phyloP scores from a whole-genome alignment of 768 basidiomycete genomes.

The Leccinum rimulosum region DNA sequence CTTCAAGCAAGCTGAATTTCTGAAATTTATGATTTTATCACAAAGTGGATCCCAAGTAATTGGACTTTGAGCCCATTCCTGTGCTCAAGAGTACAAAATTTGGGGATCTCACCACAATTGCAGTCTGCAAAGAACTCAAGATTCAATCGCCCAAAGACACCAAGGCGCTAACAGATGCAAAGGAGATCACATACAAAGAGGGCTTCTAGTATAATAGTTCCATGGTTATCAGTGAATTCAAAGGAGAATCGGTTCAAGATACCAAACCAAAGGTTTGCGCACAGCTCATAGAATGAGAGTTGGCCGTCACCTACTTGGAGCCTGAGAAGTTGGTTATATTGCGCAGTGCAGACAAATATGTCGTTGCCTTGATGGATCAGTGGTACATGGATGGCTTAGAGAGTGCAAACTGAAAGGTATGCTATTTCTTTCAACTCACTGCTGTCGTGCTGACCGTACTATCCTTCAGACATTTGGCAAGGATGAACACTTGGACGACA shows the following conservation, averaged over 20 bases:
- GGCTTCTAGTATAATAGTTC: constrained; percentile 88
- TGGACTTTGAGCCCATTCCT: constrained; percentile 77
- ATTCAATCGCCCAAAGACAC: constrained; percentile 74
- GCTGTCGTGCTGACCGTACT: constrained; percentile 2
- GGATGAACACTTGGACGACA: constrained; percentile 87
- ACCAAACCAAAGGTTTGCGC: constrained; percentile 89
- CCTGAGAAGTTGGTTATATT: constrained; percentile 90
- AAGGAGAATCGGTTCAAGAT: constrained; percentile 83
- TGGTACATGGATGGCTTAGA: constrained; percentile 96
- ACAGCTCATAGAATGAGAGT: constrained; percentile 69
- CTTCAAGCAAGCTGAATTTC: no score
- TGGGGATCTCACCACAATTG: constrained; percentile 85
- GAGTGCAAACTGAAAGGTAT: constrained; percentile 77
- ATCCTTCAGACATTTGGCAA: constrained; percentile 59
- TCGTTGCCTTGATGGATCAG: constrained; percentile 97
- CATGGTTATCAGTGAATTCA: constrained; percentile 90
- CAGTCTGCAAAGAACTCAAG: background rate
- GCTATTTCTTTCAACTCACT: constrained; percentile 26
- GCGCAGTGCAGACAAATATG: constrained; percentile 93
- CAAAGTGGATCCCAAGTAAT: constrained; percentile 90
- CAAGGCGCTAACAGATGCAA: constrained; percentile 92
- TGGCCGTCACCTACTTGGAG: constrained; percentile 92
- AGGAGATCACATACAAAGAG: constrained; percentile 97
- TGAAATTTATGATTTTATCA: constrained; percentile 49
- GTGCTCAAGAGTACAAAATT: constrained; percentile 87